A percentile compares a stretch with the other conserved stretches of the same genome.
Evolutionary conservation across 1,284 basidiomycete species (phyloP).

Genomic region (Blastosporella zonata): DNA sequence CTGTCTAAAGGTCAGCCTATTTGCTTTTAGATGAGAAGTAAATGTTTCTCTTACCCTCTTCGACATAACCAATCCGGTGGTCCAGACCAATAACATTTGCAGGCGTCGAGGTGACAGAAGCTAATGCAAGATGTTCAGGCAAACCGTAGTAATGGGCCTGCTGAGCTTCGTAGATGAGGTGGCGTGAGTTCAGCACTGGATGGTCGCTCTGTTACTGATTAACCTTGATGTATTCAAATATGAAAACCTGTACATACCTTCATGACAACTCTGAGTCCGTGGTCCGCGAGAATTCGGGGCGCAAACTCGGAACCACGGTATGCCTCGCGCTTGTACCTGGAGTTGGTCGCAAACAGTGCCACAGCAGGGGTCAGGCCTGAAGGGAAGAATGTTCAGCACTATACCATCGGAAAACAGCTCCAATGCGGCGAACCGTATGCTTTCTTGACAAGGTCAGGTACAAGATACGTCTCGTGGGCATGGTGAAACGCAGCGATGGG

Average conservation of each 20-base stretch:
- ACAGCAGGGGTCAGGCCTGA: slow-evolving; percentile 60
- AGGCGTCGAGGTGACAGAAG: slow-evolving; percentile 76
- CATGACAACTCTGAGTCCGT: slow-evolving; percentile 74
- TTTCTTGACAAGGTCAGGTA: slow-evolving; percentile 71
- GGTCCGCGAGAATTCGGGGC: slow-evolving; percentile 73
- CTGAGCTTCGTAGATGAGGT: slow-evolving; percentile 82
- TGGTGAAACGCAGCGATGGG: slow-evolving; percentile 78
- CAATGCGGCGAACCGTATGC: slow-evolving; percentile 47
- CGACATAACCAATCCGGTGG: slow-evolving; percentile 79
- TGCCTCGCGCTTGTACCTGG: slow-evolving; percentile 81
- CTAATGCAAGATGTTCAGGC: slow-evolving; percentile 56
- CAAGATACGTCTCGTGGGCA: slow-evolving; percentile 78
- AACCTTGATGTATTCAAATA: background rate
- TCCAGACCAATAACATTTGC: slow-evolving; percentile 76
- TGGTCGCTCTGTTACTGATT: slow-evolving; percentile 59
- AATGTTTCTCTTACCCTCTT: slow-evolving; percentile 40
- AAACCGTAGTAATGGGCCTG: slow-evolving; percentile 82
- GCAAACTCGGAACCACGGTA: slow-evolving; percentile 87
- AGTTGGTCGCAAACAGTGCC: slow-evolving; percentile 71
- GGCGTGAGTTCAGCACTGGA: slow-evolving; percentile 74
- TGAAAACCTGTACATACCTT: slow-evolving; percentile 45
- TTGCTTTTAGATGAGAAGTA: background rate
- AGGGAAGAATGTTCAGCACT: background rate
- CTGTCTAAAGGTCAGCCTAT: slow-evolving; percentile 16
- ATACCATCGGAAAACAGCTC: background rate